These are phyloP conservation scores for Debaryomycetaceae sp. DNA, from an alignment of 1,139 yeast species.

Conservation along the genomic window DNA sequence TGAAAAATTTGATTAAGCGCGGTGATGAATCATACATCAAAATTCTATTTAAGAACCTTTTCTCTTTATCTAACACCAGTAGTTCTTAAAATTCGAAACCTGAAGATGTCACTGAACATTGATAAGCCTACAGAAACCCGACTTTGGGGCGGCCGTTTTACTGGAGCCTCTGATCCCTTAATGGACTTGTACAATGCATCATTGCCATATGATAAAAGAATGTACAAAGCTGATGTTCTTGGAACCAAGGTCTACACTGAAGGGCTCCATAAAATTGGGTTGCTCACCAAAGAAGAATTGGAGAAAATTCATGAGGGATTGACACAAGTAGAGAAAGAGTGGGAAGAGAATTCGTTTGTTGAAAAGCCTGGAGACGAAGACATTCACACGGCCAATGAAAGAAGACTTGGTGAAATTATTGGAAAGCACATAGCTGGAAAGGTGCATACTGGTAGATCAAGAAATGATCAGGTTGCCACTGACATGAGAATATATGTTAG, in stretches of 20 bases:
- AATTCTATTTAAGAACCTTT: not conserved
- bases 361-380: conserved; percentile 96
- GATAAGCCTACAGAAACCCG: conserved; percentile 54
- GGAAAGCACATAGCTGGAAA: conserved; percentile 94
- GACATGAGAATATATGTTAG: conserved; percentile 95
- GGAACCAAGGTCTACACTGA: conserved; percentile 92
- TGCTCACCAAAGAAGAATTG: conserved; percentile 70
- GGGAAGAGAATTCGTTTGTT: conserved; percentile 71
- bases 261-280: conserved; percentile 77
- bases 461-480: conserved; percentile 98
- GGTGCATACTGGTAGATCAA: conserved; percentile 96
- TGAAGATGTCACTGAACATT: conserved; percentile 8
- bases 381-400: conserved; percentile 97
- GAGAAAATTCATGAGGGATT: conserved; percentile 79
- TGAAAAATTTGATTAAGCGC: conserved; percentile 23
- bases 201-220: conserved; percentile 88
- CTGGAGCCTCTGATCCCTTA: conserved; percentile 94
- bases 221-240: conserved; percentile 91
- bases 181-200: conserved; percentile 98
- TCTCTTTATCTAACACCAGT: not conserved
- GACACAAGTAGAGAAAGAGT: conserved; percentile 66
- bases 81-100: not conserved
- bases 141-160: conserved; percentile 99
- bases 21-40: conserved; percentile 27
- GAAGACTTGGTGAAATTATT: conserved; percentile 92